These are phyloP conservation scores for Penicillium hordei DNA, from an alignment of 2,329 filamentous ascomycete genomes.

Conservation along the genomic window DNA sequence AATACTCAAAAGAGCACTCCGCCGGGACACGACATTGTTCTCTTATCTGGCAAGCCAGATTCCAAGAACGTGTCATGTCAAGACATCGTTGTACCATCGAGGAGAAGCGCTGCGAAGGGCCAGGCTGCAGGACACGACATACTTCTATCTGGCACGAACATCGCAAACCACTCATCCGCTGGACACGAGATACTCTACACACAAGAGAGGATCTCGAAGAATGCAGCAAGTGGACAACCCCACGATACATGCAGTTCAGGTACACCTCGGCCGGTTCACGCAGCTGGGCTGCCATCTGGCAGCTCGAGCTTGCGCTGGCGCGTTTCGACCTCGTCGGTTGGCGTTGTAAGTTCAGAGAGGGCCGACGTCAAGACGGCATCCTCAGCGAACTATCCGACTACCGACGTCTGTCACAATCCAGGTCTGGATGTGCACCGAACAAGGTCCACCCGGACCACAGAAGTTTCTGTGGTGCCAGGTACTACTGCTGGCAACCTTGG, in stretches of 20 bases:
- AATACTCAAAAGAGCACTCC: neutral
- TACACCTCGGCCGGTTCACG: neutral
- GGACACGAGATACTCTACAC: neutral
- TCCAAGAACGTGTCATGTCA: neutral
- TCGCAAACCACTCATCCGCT: neutral
- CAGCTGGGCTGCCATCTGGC: neutral
- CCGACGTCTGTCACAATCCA: neutral
- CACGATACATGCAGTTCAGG: neutral
- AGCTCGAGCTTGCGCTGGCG: conserved; percentile 12
- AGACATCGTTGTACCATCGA: neutral
- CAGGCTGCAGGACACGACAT: neutral
- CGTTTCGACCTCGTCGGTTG: neutral
- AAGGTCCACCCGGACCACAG: neutral
- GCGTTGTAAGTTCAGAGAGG: neutral
- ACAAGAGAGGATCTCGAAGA: neutral
- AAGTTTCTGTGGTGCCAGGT: neutral
- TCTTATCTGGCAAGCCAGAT: neutral
- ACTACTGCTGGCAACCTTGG: neutral
- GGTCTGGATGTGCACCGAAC: neutral
- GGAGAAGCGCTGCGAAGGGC: neutral
- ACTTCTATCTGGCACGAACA: neutral
- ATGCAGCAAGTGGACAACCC: neutral
- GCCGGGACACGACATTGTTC: neutral
- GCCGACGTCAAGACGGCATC: neutral
- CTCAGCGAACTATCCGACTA: neutral